Percentiles rank a stretch among this genome's conserved stretches.
Evolutionary conservation across 768 basidiomycete species (phyloP).

Genomic region (Russula compacta): DNA sequence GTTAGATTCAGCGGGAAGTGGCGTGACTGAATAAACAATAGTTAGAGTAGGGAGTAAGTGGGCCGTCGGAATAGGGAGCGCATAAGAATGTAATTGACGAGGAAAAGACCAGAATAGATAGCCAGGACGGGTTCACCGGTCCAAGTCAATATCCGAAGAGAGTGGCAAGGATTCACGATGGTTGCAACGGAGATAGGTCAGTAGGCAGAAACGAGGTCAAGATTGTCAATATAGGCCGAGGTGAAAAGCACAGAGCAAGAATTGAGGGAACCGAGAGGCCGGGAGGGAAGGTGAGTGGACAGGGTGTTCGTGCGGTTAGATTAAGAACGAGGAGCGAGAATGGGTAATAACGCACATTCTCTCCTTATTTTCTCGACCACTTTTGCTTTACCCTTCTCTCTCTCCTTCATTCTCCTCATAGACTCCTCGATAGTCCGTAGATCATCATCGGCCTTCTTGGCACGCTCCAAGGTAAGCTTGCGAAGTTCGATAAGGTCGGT

Average conservation of each 20-base stretch:
- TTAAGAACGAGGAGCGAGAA: background rate
- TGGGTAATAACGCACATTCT: slow-evolving; percentile 51
- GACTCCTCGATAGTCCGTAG: slow-evolving; percentile 66
- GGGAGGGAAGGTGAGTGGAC: slow-evolving; percentile 4
- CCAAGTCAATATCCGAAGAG: background rate
- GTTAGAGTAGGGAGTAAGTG: too few relatives aligned
- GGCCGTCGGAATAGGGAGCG: background rate
- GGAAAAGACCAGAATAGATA: background rate
- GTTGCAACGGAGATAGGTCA: background rate
- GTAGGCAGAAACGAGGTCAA: background rate
- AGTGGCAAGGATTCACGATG: background rate
- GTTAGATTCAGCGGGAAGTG: slow-evolving; percentile 38
- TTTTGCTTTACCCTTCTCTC: slow-evolving; percentile 63
- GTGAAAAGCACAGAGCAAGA: background rate
- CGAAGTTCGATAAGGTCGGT: slow-evolving; percentile 49
- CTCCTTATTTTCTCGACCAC: slow-evolving; percentile 63
- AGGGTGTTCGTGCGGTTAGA: slow-evolving; percentile 17
- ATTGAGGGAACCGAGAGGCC: slow-evolving; percentile 3
- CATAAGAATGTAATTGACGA: background rate
- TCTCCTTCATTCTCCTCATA: slow-evolving; percentile 68
- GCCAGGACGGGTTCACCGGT: background rate
- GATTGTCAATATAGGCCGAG: background rate
- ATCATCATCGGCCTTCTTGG: slow-evolving; percentile 70
- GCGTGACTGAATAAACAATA: slow-evolving; percentile 31
- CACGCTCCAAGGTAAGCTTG: slow-evolving; percentile 49